Conservation (phyloP, 768 basidiomycete species). For the Lyophyllum shimeji region DNA sequence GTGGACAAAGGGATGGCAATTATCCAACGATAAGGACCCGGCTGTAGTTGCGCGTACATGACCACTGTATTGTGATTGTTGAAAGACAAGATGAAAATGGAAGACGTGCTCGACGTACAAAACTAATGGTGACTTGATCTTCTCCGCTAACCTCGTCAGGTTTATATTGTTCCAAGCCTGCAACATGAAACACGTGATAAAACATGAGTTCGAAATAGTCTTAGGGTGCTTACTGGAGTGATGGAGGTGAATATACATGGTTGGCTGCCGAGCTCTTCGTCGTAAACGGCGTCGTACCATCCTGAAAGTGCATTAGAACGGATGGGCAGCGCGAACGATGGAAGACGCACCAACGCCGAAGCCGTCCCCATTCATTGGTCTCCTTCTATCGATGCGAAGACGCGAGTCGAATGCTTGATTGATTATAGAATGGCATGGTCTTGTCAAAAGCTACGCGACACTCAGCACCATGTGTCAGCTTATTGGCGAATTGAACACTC, state of each 20-base stretch:
- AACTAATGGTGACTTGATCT: conserved; percentile 93
- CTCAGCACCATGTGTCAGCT: conserved; percentile 2
- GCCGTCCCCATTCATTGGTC: conserved; percentile 94
- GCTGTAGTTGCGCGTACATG: conserved; percentile 95
- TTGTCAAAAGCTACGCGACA: conserved; percentile 70
- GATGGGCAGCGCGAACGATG: not conserved
- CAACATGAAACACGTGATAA: not conserved
- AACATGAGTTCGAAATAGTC: not conserved
- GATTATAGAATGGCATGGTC: conserved; percentile 94
- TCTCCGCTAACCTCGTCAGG: conserved; percentile 90
- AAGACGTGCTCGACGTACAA: conserved; percentile 56
- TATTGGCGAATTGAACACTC: conserved; percentile 19
- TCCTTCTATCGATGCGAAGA: conserved; percentile 73
- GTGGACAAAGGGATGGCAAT: conserved; percentile 93
- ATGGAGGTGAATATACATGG: conserved; percentile 97
- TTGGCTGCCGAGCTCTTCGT: conserved; percentile 79
- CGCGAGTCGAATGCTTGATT: conserved; percentile 97
- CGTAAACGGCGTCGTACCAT: conserved; percentile 90
- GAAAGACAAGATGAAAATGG: not conserved
- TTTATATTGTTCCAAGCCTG: conserved; percentile 98
- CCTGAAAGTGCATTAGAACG: conserved; percentile 41
- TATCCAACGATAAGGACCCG: conserved; percentile 87
- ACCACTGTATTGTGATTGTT: conserved; percentile 42
- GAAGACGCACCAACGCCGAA: conserved; percentile 82
- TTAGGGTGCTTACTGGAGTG: conserved; percentile 64